Percentiles rank a stretch among this genome's conserved stretches.
Conservation (phyloP, 306 rosid genomes). For the Rosa lucieae region DNA sequence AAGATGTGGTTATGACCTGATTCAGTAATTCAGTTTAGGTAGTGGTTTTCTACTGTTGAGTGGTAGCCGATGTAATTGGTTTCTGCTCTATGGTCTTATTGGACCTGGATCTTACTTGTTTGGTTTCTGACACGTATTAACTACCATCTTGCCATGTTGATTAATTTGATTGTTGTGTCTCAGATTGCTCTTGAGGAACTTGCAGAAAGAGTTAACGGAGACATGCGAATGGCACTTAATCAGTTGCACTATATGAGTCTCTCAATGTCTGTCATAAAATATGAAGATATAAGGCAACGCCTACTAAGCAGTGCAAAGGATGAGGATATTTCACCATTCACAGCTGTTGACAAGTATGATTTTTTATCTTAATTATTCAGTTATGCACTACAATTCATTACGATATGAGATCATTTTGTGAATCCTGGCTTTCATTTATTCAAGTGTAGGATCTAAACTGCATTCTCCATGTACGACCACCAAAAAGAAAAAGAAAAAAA, state of each 20-base stretch:
- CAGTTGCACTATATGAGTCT: conserved; percentile 94
- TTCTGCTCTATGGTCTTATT: background rate
- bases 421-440: conserved; percentile 8
- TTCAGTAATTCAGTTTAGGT: background rate
- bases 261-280: conserved; percentile 78
- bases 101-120: background rate
- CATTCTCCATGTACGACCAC: background rate
- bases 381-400: background rate
- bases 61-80: background rate
- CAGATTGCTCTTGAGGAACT: conserved; percentile 95
- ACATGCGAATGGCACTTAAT: conserved; percentile 94
- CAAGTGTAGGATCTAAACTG: background rate
- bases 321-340: conserved; percentile 95
- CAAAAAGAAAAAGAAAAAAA: background rate
- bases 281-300: conserved; percentile 80
- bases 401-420: background rate
- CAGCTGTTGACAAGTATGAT: conserved; percentile 91
- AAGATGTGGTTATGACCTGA: background rate
- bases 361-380: conserved; percentile 8
- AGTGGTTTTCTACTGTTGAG: background rate
- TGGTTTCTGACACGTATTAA: background rate
- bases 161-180: conserved; percentile 11
- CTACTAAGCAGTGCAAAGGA: conserved; percentile 72
- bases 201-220: conserved; percentile 93
- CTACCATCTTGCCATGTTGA: background rate